Base-by-base conservation (phyloP, 192 early-diverging fungal species). In the Funneliformis mosseae region DNA sequence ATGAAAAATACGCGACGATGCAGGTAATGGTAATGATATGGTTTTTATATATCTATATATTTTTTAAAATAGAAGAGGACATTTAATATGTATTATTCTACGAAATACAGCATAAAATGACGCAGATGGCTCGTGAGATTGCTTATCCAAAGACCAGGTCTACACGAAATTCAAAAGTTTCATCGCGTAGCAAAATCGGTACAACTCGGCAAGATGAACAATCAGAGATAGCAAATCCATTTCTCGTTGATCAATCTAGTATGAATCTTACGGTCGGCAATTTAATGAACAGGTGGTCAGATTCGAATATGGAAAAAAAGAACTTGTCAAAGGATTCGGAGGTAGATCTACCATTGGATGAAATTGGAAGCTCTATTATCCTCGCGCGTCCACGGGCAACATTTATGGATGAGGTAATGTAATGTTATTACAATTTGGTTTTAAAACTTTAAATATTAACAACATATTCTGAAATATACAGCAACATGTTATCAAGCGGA, bases 1-100 rank as follows among this genome's bases (percentile, higher is more conserved):
- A 70, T 43, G 68, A 70, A 70, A 70, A 70, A 5, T 70, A 70
- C n/a, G 68, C 68, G 8, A 70, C 42, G 41, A 70, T 70, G 68
- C 68, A 70, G 68, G 68, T 70, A 42, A 9, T 55, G n/a, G n/a
- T n/a, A n/a, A n/a, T n/a, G n/a, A n/a, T n/a, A n/a, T n/a, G n/a
- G n/a, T n/a, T n/a, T n/a, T n/a, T n/a, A n/a, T n/a, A n/a, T n/a
- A n/a, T n/a, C n/a, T n/a, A n/a, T n/a, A n/a, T n/a, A n/a, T n/a
- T n/a, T n/a, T n/a, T n/a, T 55, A 55, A 14, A 55, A 55, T 55
- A 55, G 4, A 48, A 16, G 14, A 50, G 4, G 1, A 50, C 16
- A 50, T 11, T 55, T 21, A 55, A 18, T 16, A 12, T 55, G 12
- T 5, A 55, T 55, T 3, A 21, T 18, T 16, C 4, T 50, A 50